Conservation (phyloP, 2,329 filamentous ascomycete genomes). For the Diaporthe citrichinensis region DNA sequence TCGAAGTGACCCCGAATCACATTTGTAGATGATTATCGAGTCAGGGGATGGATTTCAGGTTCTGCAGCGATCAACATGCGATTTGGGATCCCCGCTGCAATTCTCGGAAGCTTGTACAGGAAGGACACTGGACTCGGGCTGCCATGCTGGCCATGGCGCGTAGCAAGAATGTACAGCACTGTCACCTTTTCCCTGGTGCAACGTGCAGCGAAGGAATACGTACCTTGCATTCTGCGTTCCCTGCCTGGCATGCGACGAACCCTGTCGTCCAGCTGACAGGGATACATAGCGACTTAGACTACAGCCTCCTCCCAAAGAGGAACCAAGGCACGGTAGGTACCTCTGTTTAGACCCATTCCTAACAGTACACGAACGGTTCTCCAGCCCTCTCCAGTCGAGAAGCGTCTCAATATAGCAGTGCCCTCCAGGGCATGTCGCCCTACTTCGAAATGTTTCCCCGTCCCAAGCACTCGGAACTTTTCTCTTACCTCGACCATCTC, state of each 20-base stretch:
- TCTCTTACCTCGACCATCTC: slow-evolving; percentile 48
- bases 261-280: slow-evolving; percentile 48
- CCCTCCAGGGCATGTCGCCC: slow-evolving; percentile 51
- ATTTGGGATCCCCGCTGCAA: slow-evolving; percentile 31
- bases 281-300: slow-evolving; percentile 43
- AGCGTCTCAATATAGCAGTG: slow-evolving; percentile 59
- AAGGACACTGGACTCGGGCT: slow-evolving; percentile 16
- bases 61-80: slow-evolving; percentile 30
- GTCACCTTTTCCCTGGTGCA: slow-evolving; percentile 23
- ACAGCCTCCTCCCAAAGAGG: slow-evolving; percentile 45
- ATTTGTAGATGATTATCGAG: slow-evolving; percentile 35
- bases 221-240: slow-evolving; percentile 46
- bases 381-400: slow-evolving; percentile 47
- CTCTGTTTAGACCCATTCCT: slow-evolving; percentile 38
- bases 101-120: slow-evolving; percentile 14
- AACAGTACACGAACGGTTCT: slow-evolving; percentile 37
- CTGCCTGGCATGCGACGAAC: slow-evolving; percentile 38
- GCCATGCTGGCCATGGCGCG: slow-evolving; percentile 5
- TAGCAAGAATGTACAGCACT: slow-evolving; percentile 21
- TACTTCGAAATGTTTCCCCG: slow-evolving; percentile 52
- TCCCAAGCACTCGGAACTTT: slow-evolving; percentile 55
- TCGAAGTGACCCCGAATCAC: slow-evolving; percentile 29
- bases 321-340: slow-evolving; percentile 40
- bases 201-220: slow-evolving; percentile 39
- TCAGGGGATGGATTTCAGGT: slow-evolving; percentile 28